These are phyloP conservation scores for Daldinia concentrica DNA, from an alignment of 495 filamentous ascomycete genomes.

Conservation along the genomic window DNA sequence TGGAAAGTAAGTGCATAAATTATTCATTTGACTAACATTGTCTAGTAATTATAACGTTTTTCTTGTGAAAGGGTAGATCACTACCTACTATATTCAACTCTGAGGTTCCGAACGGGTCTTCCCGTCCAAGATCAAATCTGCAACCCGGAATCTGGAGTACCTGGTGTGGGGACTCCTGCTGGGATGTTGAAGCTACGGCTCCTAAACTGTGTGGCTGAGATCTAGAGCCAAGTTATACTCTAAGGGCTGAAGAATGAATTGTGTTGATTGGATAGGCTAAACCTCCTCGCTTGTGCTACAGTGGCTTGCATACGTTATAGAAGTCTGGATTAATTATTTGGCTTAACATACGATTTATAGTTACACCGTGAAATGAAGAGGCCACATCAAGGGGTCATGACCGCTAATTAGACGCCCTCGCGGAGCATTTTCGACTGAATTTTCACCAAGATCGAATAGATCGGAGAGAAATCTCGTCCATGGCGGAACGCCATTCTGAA, in stretches of 20 bases:
- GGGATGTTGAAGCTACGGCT: constrained; percentile 13
- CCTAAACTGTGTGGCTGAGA: constrained; percentile 23
- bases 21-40: background rate
- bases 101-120: constrained; percentile 15
- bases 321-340: constrained; percentile 17
- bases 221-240: constrained; percentile 31
- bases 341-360: constrained; percentile 27
- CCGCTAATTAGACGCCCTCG: background rate
- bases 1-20: constrained; percentile 7
- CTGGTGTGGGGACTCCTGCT: constrained; percentile 16
- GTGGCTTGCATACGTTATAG: constrained; percentile 33
- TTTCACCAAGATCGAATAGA: constrained; percentile 26
- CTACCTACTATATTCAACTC: background rate
- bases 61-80: constrained; percentile 15
- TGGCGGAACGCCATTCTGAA: constrained; percentile 19
- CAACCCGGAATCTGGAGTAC: constrained; percentile 7
- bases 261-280: constrained; percentile 14
- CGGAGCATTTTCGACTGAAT: constrained; percentile 4
- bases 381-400: constrained; percentile 13
- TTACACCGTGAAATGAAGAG: constrained; percentile 27
- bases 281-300: background rate
- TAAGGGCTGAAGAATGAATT: constrained; percentile 23
- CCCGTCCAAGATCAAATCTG: constrained; percentile 27
- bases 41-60: constrained; percentile 6
- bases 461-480: constrained; percentile 16